Base-by-base conservation (phyloP, 2,329 filamentous ascomycete genomes). In the Helotiales sp. region DNA sequence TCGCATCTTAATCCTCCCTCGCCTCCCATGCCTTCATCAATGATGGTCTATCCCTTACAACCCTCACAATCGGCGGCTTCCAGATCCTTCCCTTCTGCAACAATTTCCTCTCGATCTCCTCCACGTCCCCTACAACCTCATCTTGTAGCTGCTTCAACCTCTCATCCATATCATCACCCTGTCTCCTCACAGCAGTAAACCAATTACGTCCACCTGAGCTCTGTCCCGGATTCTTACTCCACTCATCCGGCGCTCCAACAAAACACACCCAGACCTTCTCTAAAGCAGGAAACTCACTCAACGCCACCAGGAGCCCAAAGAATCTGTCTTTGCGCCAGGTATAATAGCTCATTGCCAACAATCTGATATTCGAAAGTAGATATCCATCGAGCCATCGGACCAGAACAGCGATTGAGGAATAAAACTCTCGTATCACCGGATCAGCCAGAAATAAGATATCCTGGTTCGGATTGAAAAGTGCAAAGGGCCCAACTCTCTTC, bases 181-280 rank as follows among this genome's bases (percentile, higher is more conserved):
- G 7, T 12, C 33, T 13, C 6, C 30, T 17, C 10, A 52, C 49
- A 12, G 49, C 49, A 8, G 30, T 34, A 22, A 52, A 22, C 49
- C 49, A 52, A 19, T 22, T n/a, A 5, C 49, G 15, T 6, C 31
- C 34, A 22, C 34, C 34, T 38, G 3, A 13, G 19, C n/a, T 38
- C 12, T 8, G 15, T n/a, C 6, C 10, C 19, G n/a, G 15, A 17
- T 42, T 24, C 8, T 24, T 22, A 12, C 38, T 25, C 15, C 19
- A 5, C 34, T 4, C 1, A 5, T 29, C n/a, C 22, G 8, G 9
- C n/a, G 25, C 51, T 7, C 38, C 51, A 2, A 46, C 51, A 25
- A 54, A 54, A 22, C 25, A 34, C 12, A 54, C 27, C 36, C 38
- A 54, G 12, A 54, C n/a, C 29, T 40, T 54, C n/a, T 54, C 38